These are phyloP conservation scores for Cyathus striatus DNA, from an alignment of 768 basidiomycete species.

Conservation along the genomic window DNA sequence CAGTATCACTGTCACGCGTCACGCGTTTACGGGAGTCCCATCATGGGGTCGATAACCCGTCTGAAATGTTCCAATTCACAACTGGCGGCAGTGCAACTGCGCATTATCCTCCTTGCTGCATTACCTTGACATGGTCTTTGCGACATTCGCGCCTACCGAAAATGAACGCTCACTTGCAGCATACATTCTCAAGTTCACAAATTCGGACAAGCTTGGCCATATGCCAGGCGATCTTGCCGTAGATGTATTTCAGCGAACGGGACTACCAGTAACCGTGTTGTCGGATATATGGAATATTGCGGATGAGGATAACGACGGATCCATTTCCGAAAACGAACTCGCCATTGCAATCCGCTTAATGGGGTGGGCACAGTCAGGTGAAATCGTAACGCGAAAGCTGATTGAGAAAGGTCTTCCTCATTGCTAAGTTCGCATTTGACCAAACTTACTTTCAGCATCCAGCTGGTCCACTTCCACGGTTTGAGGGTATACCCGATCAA, in stretches of 20 bases:
- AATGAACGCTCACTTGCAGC: constrained; percentile 23
- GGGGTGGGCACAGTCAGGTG: constrained; percentile 58
- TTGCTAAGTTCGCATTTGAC: no score
- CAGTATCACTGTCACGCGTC: no score
- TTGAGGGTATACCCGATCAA: constrained; percentile 24
- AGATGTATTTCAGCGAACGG: constrained; percentile 50
- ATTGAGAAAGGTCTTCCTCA: no score
- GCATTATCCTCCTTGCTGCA: neutral
- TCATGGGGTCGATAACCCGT: no score
- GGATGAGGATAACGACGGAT: constrained; percentile 54
- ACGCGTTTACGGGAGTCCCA: no score
- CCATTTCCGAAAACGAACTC: constrained; percentile 49
- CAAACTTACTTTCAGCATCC: no score
- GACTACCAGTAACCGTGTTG: constrained; percentile 47
- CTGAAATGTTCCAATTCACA: no score
- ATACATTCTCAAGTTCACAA: constrained; percentile 19
- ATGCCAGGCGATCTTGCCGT: constrained; percentile 41
- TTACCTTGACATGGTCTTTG: neutral
- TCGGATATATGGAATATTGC: constrained; percentile 62
- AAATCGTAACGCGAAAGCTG: no score
- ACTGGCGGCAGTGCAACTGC: neutral
- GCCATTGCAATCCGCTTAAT: constrained; percentile 58
- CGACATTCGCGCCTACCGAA: constrained; percentile 13
- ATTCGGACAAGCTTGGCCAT: constrained; percentile 15
- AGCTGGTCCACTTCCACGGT: constrained; percentile 49